Percentiles rank a stretch among this genome's conserved stretches.
Conservation (phyloP, 371 early-diverging fungal species). For the Mortierella sp. region DNA sequence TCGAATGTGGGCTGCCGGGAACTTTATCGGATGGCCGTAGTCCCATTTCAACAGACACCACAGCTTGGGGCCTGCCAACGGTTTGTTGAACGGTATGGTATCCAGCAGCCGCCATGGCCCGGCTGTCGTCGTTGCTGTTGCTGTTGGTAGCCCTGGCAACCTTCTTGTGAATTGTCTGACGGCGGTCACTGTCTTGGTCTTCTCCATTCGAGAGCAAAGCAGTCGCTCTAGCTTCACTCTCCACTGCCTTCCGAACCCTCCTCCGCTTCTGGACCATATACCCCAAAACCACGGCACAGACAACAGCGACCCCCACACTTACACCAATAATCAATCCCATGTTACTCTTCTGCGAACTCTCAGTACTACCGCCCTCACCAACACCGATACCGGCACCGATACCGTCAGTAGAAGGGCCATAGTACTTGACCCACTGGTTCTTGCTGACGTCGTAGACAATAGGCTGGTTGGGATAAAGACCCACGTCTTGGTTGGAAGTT, state of each 20-base stretch:
- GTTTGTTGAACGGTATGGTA: neutral
- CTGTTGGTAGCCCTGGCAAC: neutral
- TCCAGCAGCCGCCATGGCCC: neutral
- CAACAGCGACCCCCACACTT: neutral
- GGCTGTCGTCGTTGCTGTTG: neutral
- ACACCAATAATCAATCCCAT: neutral
- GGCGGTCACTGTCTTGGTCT: neutral
- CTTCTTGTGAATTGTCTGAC: neutral
- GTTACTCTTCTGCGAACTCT: neutral
- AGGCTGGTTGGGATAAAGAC: neutral
- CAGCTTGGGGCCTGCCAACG: neutral
- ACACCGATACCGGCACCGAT: neutral
- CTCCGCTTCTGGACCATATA: neutral
- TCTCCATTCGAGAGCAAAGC: neutral
- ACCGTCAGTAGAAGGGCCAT: neutral
- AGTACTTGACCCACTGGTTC: conserved; percentile 8
- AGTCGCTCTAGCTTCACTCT: neutral
- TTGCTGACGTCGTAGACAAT: conserved; percentile 12
- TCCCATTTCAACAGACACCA: too few relatives aligned
- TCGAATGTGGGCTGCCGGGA: too few relatives aligned
- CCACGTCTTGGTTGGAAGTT: neutral
- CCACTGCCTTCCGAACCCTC: neutral
- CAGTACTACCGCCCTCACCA: neutral
- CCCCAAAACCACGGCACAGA: neutral
- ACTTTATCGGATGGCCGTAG: too few relatives aligned